These are phyloP conservation scores for Pichia manshurica DNA, from an alignment of 805 yeast genomes.

Conservation along the genomic window DNA sequence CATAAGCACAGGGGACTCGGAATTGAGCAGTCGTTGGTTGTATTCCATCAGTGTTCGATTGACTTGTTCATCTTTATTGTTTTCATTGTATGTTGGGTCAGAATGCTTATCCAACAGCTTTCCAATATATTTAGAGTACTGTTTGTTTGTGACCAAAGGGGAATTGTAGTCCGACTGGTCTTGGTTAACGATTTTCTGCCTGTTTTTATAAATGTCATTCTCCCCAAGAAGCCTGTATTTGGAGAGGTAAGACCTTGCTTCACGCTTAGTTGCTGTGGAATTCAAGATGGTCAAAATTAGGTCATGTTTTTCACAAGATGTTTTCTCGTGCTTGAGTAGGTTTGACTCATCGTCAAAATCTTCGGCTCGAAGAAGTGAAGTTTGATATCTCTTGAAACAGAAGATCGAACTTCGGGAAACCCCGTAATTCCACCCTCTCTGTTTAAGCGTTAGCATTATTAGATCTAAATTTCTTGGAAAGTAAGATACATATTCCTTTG, in stretches of 20 bases:
- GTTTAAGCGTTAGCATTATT: background rate
- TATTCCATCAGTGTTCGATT: background rate
- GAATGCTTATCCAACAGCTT: constrained; percentile 14
- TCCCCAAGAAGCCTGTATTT: constrained; percentile 52
- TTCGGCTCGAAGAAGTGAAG: background rate
- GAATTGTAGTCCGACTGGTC: background rate
- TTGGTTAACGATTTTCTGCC: constrained; percentile 13
- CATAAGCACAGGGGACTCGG: background rate
- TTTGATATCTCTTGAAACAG: background rate
- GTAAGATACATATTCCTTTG: no score
- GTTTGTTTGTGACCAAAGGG: constrained; percentile 20
- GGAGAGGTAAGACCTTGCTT: constrained; percentile 72
- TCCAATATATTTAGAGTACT: constrained; percentile 32
- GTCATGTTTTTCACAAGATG: constrained; percentile 52
- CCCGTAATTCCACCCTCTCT: background rate
- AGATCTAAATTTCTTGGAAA: no score
- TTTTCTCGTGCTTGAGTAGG: constrained; percentile 21
- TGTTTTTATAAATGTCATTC: constrained; percentile 28
- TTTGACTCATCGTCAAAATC: constrained; percentile 20
- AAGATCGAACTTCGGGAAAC: background rate
- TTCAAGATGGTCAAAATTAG: constrained; percentile 77
- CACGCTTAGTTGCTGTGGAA: constrained; percentile 91
- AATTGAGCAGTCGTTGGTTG: background rate
- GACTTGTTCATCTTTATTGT: constrained; percentile 10
- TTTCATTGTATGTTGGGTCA: background rate